phyloP scores from a whole-genome alignment of 768 basidiomycete species.

The Podaxis pistillaris region DNA sequence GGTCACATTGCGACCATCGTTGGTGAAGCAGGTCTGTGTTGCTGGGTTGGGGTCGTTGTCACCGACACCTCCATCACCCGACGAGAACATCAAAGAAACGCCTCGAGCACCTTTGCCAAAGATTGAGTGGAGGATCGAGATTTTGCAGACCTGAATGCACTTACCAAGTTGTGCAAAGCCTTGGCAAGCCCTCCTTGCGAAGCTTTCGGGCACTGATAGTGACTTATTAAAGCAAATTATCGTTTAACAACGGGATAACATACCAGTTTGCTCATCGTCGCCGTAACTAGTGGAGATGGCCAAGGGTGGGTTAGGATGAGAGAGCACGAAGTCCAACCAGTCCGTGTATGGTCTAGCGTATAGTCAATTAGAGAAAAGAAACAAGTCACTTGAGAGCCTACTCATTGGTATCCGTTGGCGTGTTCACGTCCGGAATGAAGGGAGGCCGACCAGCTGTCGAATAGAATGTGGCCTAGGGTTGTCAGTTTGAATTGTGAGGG shows the following conservation, averaged over 20 bases:
- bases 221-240: not conserved
- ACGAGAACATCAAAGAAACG: slow-evolving; percentile 57
- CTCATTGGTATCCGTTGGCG: slow-evolving; percentile 39
- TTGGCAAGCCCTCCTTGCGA: slow-evolving; percentile 51
- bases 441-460: slow-evolving; percentile 64
- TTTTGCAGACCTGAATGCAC: slow-evolving; percentile 7
- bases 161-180: slow-evolving; percentile 61
- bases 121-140: not conserved
- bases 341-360: slow-evolving; percentile 30
- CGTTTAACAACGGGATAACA: not conserved
- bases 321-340: slow-evolving; percentile 59
- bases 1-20: slow-evolving; percentile 52
- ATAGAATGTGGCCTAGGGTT: slow-evolving; percentile 46
- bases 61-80: slow-evolving; percentile 68
- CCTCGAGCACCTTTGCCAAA: slow-evolving; percentile 52
- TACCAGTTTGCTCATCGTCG: slow-evolving; percentile 68
- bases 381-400: slow-evolving; percentile 14
- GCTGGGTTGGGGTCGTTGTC: slow-evolving; percentile 51
- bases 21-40: slow-evolving; percentile 53
- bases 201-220: slow-evolving; percentile 48
- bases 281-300: slow-evolving; percentile 69
- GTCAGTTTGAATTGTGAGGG: not conserved
- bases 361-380: slow-evolving; percentile 17
- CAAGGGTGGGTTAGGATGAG: slow-evolving; percentile 43
- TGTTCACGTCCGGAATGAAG: slow-evolving; percentile 45